Evolutionary conservation across 179 eudicot genomes (phyloP), one percentile per base, ranked within the genome.

Genomic region (Beta lomatogona): DNA sequence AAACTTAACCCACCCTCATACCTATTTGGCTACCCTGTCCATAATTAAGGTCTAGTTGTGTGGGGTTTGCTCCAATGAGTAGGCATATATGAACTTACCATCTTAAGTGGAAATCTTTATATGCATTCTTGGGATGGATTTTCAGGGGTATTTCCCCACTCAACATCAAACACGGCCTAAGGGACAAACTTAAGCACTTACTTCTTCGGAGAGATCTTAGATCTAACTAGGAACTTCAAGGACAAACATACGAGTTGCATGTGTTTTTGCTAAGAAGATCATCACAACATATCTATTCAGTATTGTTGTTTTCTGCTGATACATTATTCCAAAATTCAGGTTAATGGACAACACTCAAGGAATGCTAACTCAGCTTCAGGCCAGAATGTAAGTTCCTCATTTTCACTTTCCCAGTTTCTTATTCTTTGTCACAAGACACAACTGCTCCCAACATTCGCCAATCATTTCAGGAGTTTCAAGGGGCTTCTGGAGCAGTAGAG

Each of bases 361-460:
- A 81, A 75, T 21, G 72, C 86, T 58, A 57, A 64, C 76, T 87
- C 89, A n/a, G 86, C 89, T 21, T 83, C 91, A 59, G 93, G 97
- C 84, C 78, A 88, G 54, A 91, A 83, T 91, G 97, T 91, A 77
- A 57, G 55, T 63, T 63, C 25, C 25, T 25, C 48, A 65, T 74
- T 4, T 48, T 59, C 70, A 44, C 48, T 67, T 36, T 77, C 78
- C 68, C 9, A 36, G 19, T 79, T 78, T 44, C 70, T n/a, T 73
- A 57, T 61, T 18, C 16, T 75, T 48, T 36, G 25, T n/a, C 77
- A 59, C 16, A 25, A n/a, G 18, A 14, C 77, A 59, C 16, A 25
- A n/a, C 69, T 3, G 11, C 8, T 67, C 25, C 72, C 77, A 80
- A 71, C 71, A 69, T 36, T 48, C 15, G 25, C 65, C 48, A 7